phyloP scores from a whole-genome alignment of 148 eudicot species.

The Camellia granthamiana region DNA sequence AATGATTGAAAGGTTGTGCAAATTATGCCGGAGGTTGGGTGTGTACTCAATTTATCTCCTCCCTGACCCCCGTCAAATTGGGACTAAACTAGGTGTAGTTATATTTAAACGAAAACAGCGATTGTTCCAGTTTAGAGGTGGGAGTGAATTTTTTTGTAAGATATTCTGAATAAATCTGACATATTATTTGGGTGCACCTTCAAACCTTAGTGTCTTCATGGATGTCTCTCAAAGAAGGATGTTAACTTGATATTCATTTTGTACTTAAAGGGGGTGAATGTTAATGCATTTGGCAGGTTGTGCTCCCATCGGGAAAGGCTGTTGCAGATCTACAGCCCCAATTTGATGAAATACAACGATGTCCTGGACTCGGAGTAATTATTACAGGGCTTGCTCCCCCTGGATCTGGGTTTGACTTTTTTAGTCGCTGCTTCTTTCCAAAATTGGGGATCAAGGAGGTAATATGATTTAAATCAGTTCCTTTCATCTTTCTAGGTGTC shows the following conservation, averaged over 20 bases:
- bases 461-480: slow-evolving; percentile 13
- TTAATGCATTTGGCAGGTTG: slow-evolving; percentile 38
- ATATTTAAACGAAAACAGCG: not conserved
- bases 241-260: not conserved
- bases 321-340: slow-evolving; percentile 53
- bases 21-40: too few relatives aligned
- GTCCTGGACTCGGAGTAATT: slow-evolving; percentile 63
- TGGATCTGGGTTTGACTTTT: slow-evolving; percentile 67
- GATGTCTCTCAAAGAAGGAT: not conserved
- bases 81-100: too few relatives aligned
- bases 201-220: too few relatives aligned
- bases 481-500: not conserved
- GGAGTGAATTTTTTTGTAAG: not conserved
- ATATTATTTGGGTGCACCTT: too few relatives aligned
- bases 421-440: slow-evolving; percentile 72
- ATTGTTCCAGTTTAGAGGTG: not conserved
- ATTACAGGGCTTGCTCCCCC: slow-evolving; percentile 55
- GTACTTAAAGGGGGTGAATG: not conserved
- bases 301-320: slow-evolving; percentile 60
- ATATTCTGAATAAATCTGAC: not conserved
- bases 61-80: too few relatives aligned
- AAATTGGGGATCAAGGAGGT: slow-evolving; percentile 69
- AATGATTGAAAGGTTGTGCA: too few relatives aligned
- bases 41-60: too few relatives aligned
- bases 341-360: slow-evolving; percentile 39